Evolutionary conservation across 1,284 basidiomycete genomes (phyloP).

Genomic region (Puccinia hordei): DNA sequence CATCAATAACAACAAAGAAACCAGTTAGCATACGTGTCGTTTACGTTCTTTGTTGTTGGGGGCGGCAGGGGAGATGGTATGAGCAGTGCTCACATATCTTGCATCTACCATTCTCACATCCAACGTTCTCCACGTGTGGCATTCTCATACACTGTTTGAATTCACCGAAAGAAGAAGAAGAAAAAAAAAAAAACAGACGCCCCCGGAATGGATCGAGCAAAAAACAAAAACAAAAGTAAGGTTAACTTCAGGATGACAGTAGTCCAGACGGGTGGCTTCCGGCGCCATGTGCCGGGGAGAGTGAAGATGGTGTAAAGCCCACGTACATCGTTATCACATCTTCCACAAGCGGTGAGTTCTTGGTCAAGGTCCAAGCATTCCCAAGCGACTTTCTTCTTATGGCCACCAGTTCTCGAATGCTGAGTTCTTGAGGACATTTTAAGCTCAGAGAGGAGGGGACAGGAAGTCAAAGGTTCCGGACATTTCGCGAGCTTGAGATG

Average conservation of each 20-base stretch:
- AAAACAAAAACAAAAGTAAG: neutral
- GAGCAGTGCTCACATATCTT: neutral
- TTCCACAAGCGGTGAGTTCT: constrained; percentile 14
- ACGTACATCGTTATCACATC: constrained; percentile 29
- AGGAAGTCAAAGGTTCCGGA: neutral
- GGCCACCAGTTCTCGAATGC: neutral
- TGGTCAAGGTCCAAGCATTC: constrained; percentile 18
- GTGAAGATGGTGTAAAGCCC: neutral
- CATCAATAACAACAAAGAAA: neutral
- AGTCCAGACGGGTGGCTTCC: too few species aligned
- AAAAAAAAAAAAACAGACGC: neutral
- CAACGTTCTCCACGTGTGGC: constrained; percentile 7
- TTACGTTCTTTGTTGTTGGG: neutral
- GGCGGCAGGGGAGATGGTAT: neutral
- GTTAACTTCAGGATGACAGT: too few species aligned
- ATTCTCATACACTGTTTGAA: neutral
- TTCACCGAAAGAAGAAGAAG: neutral
- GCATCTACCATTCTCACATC: neutral
- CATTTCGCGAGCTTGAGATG: neutral
- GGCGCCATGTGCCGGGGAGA: too few species aligned
- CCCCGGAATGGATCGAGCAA: neutral
- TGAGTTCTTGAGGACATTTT: neutral
- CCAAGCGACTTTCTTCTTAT: neutral
- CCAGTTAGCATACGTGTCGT: neutral
- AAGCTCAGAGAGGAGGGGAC: neutral